Percentiles rank a stretch among this genome's conserved stretches.
These are phyloP conservation scores for Fusarium sp. DNA, from an alignment of 2,329 filamentous ascomycete genomes.

Conservation along the genomic window DNA sequence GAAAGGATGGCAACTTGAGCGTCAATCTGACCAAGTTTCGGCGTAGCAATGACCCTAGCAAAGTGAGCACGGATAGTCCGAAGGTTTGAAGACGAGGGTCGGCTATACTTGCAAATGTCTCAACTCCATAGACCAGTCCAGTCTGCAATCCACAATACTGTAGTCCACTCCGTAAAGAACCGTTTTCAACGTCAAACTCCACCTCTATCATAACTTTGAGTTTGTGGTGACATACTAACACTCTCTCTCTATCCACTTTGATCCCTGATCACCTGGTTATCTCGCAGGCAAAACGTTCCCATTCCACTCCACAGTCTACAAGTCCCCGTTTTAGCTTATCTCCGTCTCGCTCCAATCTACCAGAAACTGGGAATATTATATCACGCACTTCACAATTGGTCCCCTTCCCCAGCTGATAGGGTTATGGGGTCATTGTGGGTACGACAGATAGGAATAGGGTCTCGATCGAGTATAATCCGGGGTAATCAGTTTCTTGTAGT, in stretches of 20 bases:
- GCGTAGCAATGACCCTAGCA: too few relatives aligned
- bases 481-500: constrained; percentile 31
- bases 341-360: not conserved
- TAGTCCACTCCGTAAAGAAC: not conserved
- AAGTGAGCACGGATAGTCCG: not conserved
- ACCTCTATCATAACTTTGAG: not conserved
- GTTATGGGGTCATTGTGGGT: constrained; percentile 22
- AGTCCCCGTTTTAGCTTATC: not conserved
- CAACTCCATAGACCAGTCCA: not conserved
- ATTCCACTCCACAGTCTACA: not conserved
- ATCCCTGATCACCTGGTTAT: not conserved
- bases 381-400: constrained; percentile 6
- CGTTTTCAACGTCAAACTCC: not conserved
- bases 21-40: too few relatives aligned
- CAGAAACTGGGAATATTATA: not conserved
- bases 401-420: constrained; percentile 1
- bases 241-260: not conserved
- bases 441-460: constrained; percentile 8
- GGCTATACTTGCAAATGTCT: constrained; percentile 1
- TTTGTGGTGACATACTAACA: not conserved
- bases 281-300: not conserved
- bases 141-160: not conserved
- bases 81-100: not conserved
- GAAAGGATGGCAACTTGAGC: not conserved
- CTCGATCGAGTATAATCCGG: constrained; percentile 30